These are phyloP conservation scores for Closterium sp. DNA, from an alignment of 139 green algal genomes.

Conservation along the genomic window DNA sequence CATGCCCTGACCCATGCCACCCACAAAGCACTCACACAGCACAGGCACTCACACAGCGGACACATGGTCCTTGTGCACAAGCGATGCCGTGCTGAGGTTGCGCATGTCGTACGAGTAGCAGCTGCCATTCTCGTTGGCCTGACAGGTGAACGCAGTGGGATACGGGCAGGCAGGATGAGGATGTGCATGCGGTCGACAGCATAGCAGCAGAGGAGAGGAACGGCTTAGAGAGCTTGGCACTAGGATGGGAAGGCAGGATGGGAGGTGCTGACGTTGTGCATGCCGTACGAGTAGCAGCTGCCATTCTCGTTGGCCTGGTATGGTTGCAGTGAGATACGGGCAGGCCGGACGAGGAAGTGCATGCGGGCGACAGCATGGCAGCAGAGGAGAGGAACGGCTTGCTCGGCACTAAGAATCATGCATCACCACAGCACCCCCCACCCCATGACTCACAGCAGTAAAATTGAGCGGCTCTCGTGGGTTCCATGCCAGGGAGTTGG, in stretches of 20 bases:
- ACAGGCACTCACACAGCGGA: constrained; percentile 35
- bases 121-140: constrained; percentile 91
- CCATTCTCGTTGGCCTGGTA: constrained; percentile 87
- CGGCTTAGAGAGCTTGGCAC: constrained; percentile 54
- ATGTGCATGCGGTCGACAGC: too few relatives aligned
- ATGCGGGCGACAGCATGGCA: too few relatives aligned
- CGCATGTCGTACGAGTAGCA: constrained; percentile 98
- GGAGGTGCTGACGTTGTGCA: constrained; percentile 82
- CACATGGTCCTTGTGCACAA: constrained; percentile 83
- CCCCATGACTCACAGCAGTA: constrained; percentile 48
- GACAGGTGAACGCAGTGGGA: not conserved
- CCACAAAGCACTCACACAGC: too few relatives aligned
- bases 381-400: too few relatives aligned
- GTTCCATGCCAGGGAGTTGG: constrained; percentile 93
- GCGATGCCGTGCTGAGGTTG: constrained; percentile 73
- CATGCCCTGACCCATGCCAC: too few relatives aligned
- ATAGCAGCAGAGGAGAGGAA: too few relatives aligned
- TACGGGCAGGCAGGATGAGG: too few relatives aligned
- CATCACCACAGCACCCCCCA: not conserved
- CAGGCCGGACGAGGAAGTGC: too few relatives aligned
- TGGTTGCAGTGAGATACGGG: too few relatives aligned
- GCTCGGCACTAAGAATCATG: too few relatives aligned
- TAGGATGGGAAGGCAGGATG: constrained; percentile 88
- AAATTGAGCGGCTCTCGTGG: constrained; percentile 99
- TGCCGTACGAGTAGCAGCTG: constrained; percentile 95